Evolutionary conservation across 305 asterid species (phyloP), one percentile per base, ranked within the genome.

Genomic region (Stenogyne calaminthoides): DNA sequence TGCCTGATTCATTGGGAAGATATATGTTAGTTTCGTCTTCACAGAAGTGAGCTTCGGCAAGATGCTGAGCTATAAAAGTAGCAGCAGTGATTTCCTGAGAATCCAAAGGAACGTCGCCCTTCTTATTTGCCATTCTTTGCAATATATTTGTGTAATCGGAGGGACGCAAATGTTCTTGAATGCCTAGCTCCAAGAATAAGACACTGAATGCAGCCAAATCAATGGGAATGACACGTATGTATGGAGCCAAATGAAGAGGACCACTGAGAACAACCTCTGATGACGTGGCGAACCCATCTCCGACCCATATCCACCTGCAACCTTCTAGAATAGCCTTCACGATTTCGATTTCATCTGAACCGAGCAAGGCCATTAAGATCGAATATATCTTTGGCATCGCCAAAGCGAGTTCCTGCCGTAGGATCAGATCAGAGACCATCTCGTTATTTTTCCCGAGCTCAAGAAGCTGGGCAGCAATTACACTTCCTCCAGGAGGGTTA

Each of bases 271-370:
- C 99, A 70, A 94, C 99, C 83, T 94, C 99, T 76, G 84, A 89
- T 37, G 91, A 76, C 70, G 93, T 91, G 54, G 98, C 95, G 80
- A 92, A 94, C 56, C 99, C 99, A 83, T 94, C 98, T 77, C 99
- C 99, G n/a, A 94, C 99, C 99, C 99, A 94, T 81, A 94, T 83
- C 96, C 99, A 94, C 85, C 95, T 85, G 80, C 88, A 83, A 76
- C 99, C 96, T 89, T 94, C 99, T 74, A 94, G 84, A 82, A 94
- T 82, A 81, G 96, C 99, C 84, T 88, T 94, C 61, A 94, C 93
- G 77, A 94, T 86, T 70, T 92, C 98, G 82, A 94, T 88, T 81
- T 92, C 98, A 82, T 94, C 99, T 51, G 99, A 84, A 76, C 88
- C 86, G 76, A 88, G 78, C 88, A 91, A 81, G 75, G 86, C 81